Percentiles rank a stretch among this genome's conserved stretches.
These are phyloP conservation scores for Didymella arachidicola DNA, from an alignment of 2,329 filamentous ascomycete species.

Conservation along the genomic window DNA sequence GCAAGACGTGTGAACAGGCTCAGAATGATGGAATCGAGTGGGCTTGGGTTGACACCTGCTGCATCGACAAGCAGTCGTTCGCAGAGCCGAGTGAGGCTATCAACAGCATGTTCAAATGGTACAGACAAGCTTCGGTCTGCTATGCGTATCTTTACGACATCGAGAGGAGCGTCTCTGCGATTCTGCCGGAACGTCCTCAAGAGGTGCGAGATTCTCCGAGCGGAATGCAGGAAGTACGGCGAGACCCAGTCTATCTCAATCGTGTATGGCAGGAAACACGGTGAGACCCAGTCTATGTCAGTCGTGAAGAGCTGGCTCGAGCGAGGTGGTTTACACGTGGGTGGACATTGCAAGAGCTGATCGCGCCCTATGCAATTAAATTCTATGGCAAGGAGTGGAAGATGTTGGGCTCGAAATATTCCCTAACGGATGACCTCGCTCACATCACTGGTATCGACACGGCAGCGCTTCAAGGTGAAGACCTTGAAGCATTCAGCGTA, in stretches of 20 bases:
- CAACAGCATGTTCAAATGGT: slow-evolving; percentile 28
- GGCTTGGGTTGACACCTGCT: slow-evolving; percentile 18
- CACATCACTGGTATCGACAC: background rate
- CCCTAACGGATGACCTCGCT: background rate
- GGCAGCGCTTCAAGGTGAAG: background rate
- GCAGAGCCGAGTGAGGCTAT: slow-evolving; percentile 26
- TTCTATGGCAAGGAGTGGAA: background rate
- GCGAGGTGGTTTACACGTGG: background rate
- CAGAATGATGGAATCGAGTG: background rate
- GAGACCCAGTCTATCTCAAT: too few species aligned
- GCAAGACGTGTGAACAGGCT: background rate
- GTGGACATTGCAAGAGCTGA: background rate
- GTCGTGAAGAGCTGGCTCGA: background rate
- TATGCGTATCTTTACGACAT: slow-evolving; percentile 15
- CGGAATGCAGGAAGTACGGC: too few species aligned
- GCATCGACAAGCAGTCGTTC: slow-evolving; percentile 22
- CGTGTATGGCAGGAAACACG: too few species aligned
- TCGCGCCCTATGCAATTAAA: background rate
- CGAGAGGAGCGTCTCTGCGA: background rate
- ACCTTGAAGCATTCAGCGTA: background rate
- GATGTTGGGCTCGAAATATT: background rate
- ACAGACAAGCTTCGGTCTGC: slow-evolving; percentile 13
- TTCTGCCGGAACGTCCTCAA: too few species aligned
- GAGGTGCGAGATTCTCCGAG: too few species aligned
- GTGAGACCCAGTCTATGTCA: too few species aligned